Base-by-base conservation (phyloP, 225 moss, liverwort and hornwort species). In the Polytrichum commune region DNA sequence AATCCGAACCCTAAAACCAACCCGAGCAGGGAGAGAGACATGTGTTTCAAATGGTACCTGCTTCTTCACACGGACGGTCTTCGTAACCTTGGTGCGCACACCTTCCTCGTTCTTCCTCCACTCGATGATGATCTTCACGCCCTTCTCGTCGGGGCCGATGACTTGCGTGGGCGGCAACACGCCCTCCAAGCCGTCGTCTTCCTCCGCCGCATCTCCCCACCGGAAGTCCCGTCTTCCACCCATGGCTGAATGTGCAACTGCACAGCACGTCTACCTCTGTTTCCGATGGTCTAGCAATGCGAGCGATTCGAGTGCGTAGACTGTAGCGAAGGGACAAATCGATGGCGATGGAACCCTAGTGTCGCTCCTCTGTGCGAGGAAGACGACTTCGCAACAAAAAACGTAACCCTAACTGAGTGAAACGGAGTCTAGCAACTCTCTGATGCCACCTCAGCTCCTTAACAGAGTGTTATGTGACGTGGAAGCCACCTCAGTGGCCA, bases 181-280 rank as follows among this genome's bases (percentile, higher is more conserved):
- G 56, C 83, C 89, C 69, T 89, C 86, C 1, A 83, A 60, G 27
- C 86, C 84, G 19, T 89, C 86, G 38, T 89, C 89, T 28, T 89
- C 89, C 69, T 89, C 89, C 35, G 86, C 89, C 26, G 86, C 89
- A 68, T 89, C 89, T 19, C 89, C 89, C 89, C 89, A 89, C 56
- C 85, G 74, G 4, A 89, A 88, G 27, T 85, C 78, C 23, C 78
- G 72, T 65, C 75, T 74, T 18, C 85, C 85, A 29, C 80, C 86
- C 89, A 86, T 86, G n/a, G 58, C 24, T 58, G n/a, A 6, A 58
- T 23, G 24, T n/a, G n/a, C 58, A 58, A 13, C 22, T 20, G n/a
- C 58, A n/a, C 9, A 24, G 4, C 2, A 24, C 24, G 58, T 58
- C 58, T 4, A 16, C 13, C 1, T 46, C 46, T 13, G 46, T 46